phyloP scores from a whole-genome alignment of 495 filamentous ascomycete genomes.

The Trichoderma parareesei region DNA sequence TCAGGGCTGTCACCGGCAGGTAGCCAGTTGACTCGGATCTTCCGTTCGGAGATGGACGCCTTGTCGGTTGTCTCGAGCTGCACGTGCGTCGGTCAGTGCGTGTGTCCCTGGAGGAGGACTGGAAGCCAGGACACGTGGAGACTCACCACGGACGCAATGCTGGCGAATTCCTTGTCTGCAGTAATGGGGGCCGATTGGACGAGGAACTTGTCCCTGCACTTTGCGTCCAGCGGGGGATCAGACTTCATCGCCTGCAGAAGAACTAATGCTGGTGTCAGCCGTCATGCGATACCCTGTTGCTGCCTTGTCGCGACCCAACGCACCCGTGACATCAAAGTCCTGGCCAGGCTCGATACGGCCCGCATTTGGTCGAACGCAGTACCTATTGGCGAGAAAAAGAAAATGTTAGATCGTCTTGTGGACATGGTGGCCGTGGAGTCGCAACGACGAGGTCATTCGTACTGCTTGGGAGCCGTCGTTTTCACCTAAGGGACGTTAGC shows the following conservation, averaged over 20 bases:
- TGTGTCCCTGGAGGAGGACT: conserved; percentile 12
- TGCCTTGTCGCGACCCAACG: conserved; percentile 19
- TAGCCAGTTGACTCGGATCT: conserved; percentile 88
- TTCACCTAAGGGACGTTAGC: conserved; percentile 60
- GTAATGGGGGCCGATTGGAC: conserved; percentile 88
- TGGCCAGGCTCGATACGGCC: conserved; percentile 85
- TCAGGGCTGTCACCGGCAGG: conserved; percentile 26
- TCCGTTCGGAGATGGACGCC: conserved; percentile 75
- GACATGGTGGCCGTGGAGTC: conserved; percentile 11
- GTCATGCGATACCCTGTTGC: neutral
- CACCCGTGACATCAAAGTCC: conserved; percentile 89
- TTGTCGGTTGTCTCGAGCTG: conserved; percentile 75
- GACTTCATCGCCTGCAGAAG: conserved; percentile 96
- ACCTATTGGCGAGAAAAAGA: conserved; percentile 44
- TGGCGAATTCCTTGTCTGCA: conserved; percentile 71
- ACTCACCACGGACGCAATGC: conserved; percentile 70
- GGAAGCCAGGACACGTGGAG: neutral
- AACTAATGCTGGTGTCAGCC: conserved; percentile 44
- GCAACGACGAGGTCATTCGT: conserved; percentile 31
- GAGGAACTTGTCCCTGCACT: conserved; percentile 96
- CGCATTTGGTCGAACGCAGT: conserved; percentile 96
- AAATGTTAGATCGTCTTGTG: neutral
- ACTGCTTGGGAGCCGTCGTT: conserved; percentile 99
- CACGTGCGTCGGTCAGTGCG: conserved; percentile 21
- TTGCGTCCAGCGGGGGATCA: conserved; percentile 74